Evolutionary conservation across 1,284 basidiomycete species (phyloP).

Genomic region (Trametes hirsuta): DNA sequence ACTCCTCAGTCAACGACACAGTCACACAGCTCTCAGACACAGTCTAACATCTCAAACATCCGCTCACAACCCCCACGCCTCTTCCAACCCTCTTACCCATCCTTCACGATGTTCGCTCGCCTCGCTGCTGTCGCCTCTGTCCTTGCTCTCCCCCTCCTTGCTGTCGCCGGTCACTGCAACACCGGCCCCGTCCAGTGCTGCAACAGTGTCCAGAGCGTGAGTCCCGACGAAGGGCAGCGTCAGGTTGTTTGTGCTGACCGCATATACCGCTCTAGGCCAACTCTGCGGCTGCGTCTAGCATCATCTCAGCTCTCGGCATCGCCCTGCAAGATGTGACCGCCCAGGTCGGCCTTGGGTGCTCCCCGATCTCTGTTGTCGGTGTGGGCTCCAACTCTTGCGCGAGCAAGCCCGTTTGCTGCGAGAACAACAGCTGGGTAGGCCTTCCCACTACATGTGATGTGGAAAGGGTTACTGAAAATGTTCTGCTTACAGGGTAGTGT

Average conservation of each 20-base stretch:
- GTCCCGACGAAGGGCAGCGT: background rate
- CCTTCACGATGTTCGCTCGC: constrained; percentile 20
- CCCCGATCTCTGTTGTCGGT: constrained; percentile 25
- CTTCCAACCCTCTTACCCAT: background rate
- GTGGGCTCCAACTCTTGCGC: constrained; percentile 10
- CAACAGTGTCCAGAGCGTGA: constrained; percentile 19
- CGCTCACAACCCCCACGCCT: background rate
- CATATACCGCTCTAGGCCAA: background rate
- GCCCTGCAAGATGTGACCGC: constrained; percentile 13
- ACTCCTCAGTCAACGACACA: constrained; percentile 14
- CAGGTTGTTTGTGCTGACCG: too few species aligned
- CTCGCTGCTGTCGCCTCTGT: constrained; percentile 19
- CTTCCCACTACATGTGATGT: constrained; percentile 16
- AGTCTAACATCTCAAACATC: constrained; percentile 5
- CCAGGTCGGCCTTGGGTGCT: constrained; percentile 20
- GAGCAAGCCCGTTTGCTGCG: constrained; percentile 19
- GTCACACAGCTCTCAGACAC: constrained; percentile 10
- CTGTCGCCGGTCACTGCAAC: constrained; percentile 21
- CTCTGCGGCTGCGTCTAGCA: constrained; percentile 9
- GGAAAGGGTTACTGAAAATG: too few species aligned
- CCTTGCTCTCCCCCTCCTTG: constrained; percentile 25
- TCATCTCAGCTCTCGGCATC: constrained; percentile 22
- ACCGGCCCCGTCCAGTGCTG: constrained; percentile 26
- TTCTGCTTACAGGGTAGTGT: too few species aligned
- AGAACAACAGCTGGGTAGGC: constrained; percentile 24